These are phyloP conservation scores for Lyophyllum shimeji DNA, from an alignment of 768 basidiomycete genomes.

Conservation along the genomic window DNA sequence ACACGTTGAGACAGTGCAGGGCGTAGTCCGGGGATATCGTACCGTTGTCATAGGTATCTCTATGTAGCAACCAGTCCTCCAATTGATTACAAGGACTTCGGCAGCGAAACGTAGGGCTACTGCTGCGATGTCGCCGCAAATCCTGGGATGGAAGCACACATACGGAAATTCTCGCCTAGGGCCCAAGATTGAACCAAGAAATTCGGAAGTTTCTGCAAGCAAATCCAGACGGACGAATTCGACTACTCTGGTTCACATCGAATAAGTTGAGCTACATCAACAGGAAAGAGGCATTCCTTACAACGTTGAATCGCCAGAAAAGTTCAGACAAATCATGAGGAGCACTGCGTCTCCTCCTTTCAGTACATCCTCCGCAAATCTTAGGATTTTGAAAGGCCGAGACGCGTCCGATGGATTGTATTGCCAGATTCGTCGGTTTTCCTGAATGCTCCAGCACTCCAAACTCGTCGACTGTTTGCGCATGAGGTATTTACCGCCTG, in stretches of 20 bases:
- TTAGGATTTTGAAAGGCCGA: background rate
- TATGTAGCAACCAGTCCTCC: conserved; percentile 1
- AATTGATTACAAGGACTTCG: conserved; percentile 1
- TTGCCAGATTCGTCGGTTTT: background rate
- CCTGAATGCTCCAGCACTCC: background rate
- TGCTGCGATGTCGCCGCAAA: conserved; percentile 3
- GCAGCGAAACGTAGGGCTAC: background rate
- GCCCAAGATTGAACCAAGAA: background rate
- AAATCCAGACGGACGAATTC: conserved; percentile 2
- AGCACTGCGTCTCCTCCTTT: background rate
- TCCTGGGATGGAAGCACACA: background rate
- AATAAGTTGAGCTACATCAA: background rate
- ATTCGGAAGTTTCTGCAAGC: background rate
- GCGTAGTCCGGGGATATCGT: background rate
- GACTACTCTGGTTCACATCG: background rate
- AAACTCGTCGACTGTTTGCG: background rate
- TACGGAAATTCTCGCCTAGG: background rate
- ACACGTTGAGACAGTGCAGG: background rate
- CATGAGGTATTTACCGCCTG: background rate
- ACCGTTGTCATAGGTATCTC: background rate
- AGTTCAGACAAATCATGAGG: conserved; percentile 1
- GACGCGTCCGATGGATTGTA: background rate
- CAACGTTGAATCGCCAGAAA: background rate
- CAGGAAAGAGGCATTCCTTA: background rate
- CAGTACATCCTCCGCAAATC: conserved; percentile 3